Evolutionary conservation across 345 rosid species (phyloP), one percentile per base, ranked within the genome.

Genomic region (Limnanthes douglasii): DNA sequence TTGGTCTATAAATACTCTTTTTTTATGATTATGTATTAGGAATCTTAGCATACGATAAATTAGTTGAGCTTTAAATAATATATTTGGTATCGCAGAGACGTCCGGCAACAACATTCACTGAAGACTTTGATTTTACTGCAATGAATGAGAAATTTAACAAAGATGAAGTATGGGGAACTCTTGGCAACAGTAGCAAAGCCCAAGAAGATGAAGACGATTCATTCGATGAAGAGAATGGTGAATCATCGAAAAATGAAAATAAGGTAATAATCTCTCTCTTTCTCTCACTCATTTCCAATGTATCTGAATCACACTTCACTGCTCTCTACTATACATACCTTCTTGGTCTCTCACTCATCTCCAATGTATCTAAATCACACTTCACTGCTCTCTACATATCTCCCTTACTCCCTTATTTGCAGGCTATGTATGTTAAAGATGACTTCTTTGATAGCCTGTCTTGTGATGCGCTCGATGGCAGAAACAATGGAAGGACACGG

Each of bases 101-200:
- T n/a, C n/a, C n/a, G n/a, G n/a, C n/a, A n/a, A 61, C 76, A 48
- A 78, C 62, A 47, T 85, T 85, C 47, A 71, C 79, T 2, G 93
- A 85, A 73, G 96, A 85, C 53, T 85, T 85, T 63, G 96, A 85
- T 51, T 85, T 85, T 45, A 65, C 25, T 8, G 93, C 93, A 22
- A 85, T 85, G 96, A 85, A 85, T 71, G 96, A 85, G 53, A 85
- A 73, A 63, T 85, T 85, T 57, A 85, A 85, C 20, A 85, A 85
- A 67, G 85, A 85, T 61, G 93, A 85, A 61, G 88, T 85, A 7
- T 85, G 96, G 96, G 96, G 93, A 42, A 69, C 79, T 57, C 88
- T 85, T 27, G 96, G 96, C 28, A 85, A 79, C 66, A 69, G 53
- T n/a, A n/a, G n/a, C 46, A 69, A 64, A 51, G 52, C 46, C 9